Evolutionary conservation across 176 grass and related monocot species (phyloP).

Genomic region (Alloteropsis semialata): DNA sequence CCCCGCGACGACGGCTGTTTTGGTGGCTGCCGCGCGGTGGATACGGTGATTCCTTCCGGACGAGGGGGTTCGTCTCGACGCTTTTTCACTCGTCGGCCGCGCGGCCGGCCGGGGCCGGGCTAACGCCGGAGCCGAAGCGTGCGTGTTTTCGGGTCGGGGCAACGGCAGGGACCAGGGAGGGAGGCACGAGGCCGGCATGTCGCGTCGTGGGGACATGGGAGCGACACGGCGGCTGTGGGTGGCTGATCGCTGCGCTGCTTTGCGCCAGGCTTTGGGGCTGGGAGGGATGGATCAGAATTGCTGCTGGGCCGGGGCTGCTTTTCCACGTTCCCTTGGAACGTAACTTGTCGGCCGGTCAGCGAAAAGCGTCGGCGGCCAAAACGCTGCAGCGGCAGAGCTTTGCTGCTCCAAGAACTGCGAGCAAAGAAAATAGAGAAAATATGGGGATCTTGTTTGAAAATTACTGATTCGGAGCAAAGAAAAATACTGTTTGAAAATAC

Average conservation of each 20-base stretch:
- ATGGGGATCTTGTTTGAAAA: not conserved
- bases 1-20: constrained; percentile 45
- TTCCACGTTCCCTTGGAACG: constrained; percentile 9
- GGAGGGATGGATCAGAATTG: constrained; percentile 10
- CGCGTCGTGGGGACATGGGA: constrained; percentile 16
- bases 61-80: no score
- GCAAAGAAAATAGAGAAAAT: no score
- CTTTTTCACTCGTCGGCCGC: not conserved
- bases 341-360: constrained; percentile 16
- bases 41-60: not conserved
- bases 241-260: constrained; percentile 6
- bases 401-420: no score
- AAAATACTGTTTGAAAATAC: no score
- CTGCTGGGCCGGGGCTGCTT: constrained; percentile 17
- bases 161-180: not conserved
- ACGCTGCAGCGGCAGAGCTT: not conserved
- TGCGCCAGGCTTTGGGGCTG: constrained; percentile 20
- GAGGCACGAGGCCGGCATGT: not conserved
- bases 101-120: no score
- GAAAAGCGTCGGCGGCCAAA: constrained; percentile 13
- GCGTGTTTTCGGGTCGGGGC: not conserved
- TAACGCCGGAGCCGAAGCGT: not conserved
- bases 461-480: no score
- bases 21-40: constrained; percentile 21
- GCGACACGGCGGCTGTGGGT: constrained; percentile 36